Percentiles rank a stretch among this genome's conserved stretches.
phyloP scores from a whole-genome alignment of 1,284 basidiomycete species.

The Ustilago nuda region DNA sequence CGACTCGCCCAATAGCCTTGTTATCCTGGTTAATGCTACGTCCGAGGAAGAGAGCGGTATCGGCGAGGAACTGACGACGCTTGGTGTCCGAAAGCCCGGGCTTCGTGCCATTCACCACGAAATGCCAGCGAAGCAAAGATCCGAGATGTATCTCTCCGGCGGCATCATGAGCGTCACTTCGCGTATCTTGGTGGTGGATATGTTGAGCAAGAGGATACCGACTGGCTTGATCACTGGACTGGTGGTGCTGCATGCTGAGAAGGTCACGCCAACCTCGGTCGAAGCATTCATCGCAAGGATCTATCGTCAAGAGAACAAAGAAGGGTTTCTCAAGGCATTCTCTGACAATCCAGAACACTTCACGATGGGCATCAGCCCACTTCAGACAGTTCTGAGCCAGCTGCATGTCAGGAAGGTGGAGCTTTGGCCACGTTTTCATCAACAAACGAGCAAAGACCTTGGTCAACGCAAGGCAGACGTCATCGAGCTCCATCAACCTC shows the following conservation, averaged over 20 bases:
- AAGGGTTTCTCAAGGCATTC: slow-evolving; percentile 95
- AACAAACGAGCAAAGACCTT: slow-evolving; percentile 57
- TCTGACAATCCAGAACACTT: slow-evolving; percentile 96
- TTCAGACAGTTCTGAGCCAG: slow-evolving; percentile 92
- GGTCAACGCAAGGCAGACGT: slow-evolving; percentile 80
- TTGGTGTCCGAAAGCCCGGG: slow-evolving; percentile 88
- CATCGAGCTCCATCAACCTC: slow-evolving; percentile 86
- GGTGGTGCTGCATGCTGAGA: slow-evolving; percentile 93
- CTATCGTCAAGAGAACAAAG: slow-evolving; percentile 67
- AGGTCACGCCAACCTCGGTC: slow-evolving; percentile 76
- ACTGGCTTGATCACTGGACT: slow-evolving; percentile 87
- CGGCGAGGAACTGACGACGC: slow-evolving; percentile 89
- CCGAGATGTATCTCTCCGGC: slow-evolving; percentile 62
- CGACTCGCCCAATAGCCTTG: slow-evolving; percentile 84
- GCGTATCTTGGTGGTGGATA: slow-evolving; percentile 92
- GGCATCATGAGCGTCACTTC: slow-evolving; percentile 91
- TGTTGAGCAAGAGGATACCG: slow-evolving; percentile 87
- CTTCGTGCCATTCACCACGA: slow-evolving; percentile 87
- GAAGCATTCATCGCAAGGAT: slow-evolving; percentile 67
- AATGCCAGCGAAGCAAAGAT: slow-evolving; percentile 83
- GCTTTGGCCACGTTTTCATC: slow-evolving; percentile 88
- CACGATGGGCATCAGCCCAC: slow-evolving; percentile 87
- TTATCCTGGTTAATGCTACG: slow-evolving; percentile 84
- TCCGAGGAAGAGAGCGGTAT: slow-evolving; percentile 89
- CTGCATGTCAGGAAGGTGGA: slow-evolving; percentile 87